Conservation (phyloP, 164 flowering plant genomes). For the Vitis labrusca region DNA sequence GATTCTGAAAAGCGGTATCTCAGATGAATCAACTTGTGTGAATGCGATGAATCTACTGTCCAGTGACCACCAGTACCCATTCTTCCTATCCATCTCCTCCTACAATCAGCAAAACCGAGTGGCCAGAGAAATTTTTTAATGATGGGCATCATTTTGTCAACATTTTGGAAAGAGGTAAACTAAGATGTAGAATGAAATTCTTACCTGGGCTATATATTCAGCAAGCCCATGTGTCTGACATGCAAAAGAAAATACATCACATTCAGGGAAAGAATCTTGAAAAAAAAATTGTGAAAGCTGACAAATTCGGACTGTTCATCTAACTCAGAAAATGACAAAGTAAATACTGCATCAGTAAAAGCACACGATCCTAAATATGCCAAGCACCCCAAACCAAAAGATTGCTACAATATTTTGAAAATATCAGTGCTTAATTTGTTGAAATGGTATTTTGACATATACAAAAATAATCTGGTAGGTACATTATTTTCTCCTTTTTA, state of each 20-base stretch:
- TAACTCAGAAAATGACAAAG: slow-evolving; percentile 10
- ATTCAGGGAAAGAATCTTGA: not conserved
- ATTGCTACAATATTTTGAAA: not conserved
- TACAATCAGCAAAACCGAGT: slow-evolving; percentile 26
- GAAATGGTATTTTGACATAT: not conserved
- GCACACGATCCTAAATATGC: not conserved
- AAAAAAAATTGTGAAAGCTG: not conserved
- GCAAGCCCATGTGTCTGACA: slow-evolving; percentile 92
- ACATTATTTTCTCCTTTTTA: not conserved
- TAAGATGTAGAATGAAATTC: slow-evolving; percentile 13
- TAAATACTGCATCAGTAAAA: not conserved
- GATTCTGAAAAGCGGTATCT: slow-evolving; percentile 74
- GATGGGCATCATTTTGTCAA: not conserved
- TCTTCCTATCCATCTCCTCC: slow-evolving; percentile 97
- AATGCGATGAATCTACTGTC: slow-evolving; percentile 89
- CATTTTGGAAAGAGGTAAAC: not conserved
- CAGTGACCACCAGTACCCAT: slow-evolving; percentile 98
- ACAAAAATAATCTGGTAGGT: not conserved
- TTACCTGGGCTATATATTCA: slow-evolving; percentile 92
- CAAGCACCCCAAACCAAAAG: not conserved
- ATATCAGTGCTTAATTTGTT: not conserved
- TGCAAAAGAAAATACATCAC: slow-evolving; percentile 9
- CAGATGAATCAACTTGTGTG: slow-evolving; percentile 82
- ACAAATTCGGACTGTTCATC: not conserved
- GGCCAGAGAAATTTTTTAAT: not conserved